Percentiles rank a stretch among this genome's conserved stretches.
Conservation (phyloP, 306 rosid species). For the Vicia villosa region DNA sequence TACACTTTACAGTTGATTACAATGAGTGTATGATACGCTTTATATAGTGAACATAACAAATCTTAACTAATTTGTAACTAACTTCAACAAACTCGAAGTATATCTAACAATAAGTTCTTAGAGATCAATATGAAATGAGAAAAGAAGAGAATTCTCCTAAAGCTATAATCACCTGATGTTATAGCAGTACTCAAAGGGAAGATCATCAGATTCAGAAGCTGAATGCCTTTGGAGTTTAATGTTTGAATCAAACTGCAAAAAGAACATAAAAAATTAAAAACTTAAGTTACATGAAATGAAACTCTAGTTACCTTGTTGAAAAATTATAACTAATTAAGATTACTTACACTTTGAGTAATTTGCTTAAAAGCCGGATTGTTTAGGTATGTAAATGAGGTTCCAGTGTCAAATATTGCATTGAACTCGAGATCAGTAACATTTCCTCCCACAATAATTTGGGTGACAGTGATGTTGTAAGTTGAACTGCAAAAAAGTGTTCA, state of each 20-base stretch:
- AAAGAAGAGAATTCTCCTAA: constrained; percentile 1
- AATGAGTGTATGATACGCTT: background rate
- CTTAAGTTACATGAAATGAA: constrained; percentile 10
- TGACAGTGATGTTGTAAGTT: constrained; percentile 70
- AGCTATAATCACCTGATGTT: constrained; percentile 51
- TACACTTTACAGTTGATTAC: background rate
- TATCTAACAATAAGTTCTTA: background rate
- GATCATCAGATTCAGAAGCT: constrained; percentile 29
- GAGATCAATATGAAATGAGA: constrained; percentile 13
- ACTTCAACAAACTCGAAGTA: background rate
- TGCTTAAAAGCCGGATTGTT: constrained; percentile 70
- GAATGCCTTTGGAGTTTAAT: constrained; percentile 40
- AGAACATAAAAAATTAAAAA: constrained; percentile 3
- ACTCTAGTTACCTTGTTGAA: constrained; percentile 21
- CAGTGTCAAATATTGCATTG: constrained; percentile 79
- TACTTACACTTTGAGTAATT: constrained; percentile 62
- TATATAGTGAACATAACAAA: background rate
- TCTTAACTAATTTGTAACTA: constrained; percentile 9
- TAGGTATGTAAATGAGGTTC: constrained; percentile 83
- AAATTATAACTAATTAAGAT: background rate
- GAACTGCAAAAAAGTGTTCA: constrained; percentile 51
- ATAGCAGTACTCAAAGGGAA: constrained; percentile 88
- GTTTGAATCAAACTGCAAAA: constrained; percentile 63
- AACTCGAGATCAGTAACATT: constrained; percentile 49
- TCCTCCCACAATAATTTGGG: constrained; percentile 60